These are phyloP conservation scores for Jamesozyma rosinii DNA, from an alignment of 805 yeast species.

Conservation along the genomic window DNA sequence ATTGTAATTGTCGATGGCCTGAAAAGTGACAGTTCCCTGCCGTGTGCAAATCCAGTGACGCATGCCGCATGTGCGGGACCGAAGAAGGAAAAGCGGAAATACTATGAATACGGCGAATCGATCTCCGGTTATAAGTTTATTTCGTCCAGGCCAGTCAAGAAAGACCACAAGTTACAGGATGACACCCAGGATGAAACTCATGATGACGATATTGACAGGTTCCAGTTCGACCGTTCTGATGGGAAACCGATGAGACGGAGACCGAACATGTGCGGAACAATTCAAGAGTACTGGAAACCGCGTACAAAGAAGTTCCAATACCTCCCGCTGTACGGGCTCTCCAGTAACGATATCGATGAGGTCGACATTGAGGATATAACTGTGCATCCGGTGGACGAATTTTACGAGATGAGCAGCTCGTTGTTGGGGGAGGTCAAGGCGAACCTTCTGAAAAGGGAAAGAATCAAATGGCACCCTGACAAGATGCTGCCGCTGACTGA, in stretches of 20 bases:
- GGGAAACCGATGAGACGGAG: neutral
- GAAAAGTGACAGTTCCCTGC: too few relatives aligned
- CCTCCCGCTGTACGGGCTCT: neutral
- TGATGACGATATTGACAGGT: neutral
- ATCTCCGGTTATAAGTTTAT: slow-evolving; percentile 15
- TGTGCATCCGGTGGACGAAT: slow-evolving; percentile 1
- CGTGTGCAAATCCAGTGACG: too few relatives aligned
- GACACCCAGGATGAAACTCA: neutral
- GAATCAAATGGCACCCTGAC: slow-evolving; percentile 68
- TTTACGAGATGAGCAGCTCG: slow-evolving; percentile 9
- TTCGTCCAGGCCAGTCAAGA: slow-evolving; percentile 5
- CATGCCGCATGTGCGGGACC: too few relatives aligned
- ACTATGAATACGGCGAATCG: slow-evolving; percentile 13
- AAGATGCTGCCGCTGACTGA: slow-evolving; percentile 16
- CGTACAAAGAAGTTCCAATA: neutral
- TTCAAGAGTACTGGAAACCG: neutral
- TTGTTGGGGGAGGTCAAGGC: slow-evolving; percentile 2
- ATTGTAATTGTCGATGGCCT: too few relatives aligned
- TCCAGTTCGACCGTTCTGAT: slow-evolving; percentile 2
- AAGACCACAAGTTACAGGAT: neutral
- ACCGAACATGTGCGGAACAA: neutral
- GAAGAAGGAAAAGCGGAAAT: neutral
- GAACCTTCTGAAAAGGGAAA: slow-evolving; percentile 35
- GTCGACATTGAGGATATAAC: neutral
- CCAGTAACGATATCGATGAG: neutral